Conservation (phyloP, 2,329 filamentous ascomycete genomes). For the Colletotrichum tabaci region DNA sequence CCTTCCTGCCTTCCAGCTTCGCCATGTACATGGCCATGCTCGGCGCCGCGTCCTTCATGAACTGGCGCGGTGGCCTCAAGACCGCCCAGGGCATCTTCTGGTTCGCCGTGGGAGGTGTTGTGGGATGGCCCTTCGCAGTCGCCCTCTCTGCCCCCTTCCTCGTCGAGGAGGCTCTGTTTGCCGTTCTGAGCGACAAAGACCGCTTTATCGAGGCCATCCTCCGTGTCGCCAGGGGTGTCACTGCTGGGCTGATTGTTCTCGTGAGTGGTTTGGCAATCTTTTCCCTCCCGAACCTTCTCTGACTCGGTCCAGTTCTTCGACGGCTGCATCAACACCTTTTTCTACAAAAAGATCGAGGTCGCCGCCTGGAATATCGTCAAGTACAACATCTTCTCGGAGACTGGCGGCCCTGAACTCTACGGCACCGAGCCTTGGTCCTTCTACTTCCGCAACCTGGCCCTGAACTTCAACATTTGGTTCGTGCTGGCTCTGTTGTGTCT, state of each 20-base stretch:
- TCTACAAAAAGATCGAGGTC: conserved; percentile 83
- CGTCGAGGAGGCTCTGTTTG: conserved; percentile 79
- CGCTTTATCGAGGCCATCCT: conserved; percentile 72
- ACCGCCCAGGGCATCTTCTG: conserved; percentile 89
- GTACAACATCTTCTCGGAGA: conserved; percentile 92
- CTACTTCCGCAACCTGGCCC: conserved; percentile 88
- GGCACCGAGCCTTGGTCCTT: conserved; percentile 98
- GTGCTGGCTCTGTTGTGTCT: conserved; percentile 81
- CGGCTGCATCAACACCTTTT: conserved; percentile 81
- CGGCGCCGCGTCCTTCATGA: conserved; percentile 90
- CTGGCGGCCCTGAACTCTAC: conserved; percentile 90
- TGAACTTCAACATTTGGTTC: conserved; percentile 98
- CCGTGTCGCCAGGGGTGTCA: conserved; percentile 76
- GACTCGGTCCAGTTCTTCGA: conserved; percentile 72
- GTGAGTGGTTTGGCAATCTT: conserved; percentile 63
- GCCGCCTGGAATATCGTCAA: conserved; percentile 94
- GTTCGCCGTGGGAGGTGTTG: conserved; percentile 86
- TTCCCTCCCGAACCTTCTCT: conserved; percentile 23
- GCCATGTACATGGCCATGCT: conserved; percentile 95
- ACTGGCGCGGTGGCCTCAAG: conserved; percentile 85
- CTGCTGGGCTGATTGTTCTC: conserved; percentile 77
- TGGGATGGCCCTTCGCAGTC: conserved; percentile 96
- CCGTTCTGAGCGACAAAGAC: conserved; percentile 68
- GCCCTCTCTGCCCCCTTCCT: conserved; percentile 87
- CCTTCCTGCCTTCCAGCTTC: conserved; percentile 94